A percentile compares a stretch with the other conserved stretches of the same genome.
Conservation (phyloP, 2,329 filamentous ascomycete species). For the Trematosphaeria pertusa region DNA sequence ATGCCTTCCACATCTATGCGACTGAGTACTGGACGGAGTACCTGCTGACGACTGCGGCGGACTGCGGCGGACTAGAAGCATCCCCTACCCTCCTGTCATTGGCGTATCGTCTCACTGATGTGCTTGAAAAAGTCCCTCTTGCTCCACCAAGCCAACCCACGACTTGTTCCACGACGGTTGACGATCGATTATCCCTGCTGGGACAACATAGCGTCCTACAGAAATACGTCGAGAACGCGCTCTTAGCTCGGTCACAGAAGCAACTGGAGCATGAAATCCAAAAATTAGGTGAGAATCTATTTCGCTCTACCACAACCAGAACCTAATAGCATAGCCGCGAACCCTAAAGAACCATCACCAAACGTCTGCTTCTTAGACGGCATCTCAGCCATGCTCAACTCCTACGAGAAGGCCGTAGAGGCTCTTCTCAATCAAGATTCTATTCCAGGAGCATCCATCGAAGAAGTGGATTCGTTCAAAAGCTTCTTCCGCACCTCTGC, state of each 20-base stretch:
- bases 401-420: conserved; percentile 15
- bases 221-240: not conserved
- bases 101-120: conserved; percentile 1
- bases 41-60: conserved; percentile 6
- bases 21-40: conserved; percentile 24
- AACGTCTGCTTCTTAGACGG: conserved; percentile 1
- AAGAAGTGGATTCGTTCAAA: conserved; percentile 20
- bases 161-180: not conserved
- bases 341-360: no score
- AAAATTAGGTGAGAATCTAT: no score
- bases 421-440: conserved; percentile 11
- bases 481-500: conserved; percentile 16
- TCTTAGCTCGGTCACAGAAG: conserved; percentile 8
- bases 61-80: not conserved
- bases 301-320: no score
- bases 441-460: conserved; percentile 16
- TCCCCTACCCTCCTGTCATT: conserved; percentile 1
- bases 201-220: conserved; percentile 1
- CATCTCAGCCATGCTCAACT: conserved; percentile 8
- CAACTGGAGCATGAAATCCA: no score
- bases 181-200: conserved; percentile 7
- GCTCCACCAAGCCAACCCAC: not conserved
- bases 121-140: not conserved
- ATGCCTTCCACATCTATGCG: conserved; percentile 23
- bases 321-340: no score